Evolutionary conservation across 2,329 filamentous ascomycete species (phyloP), one percentile per base, ranked within the genome.

Genomic region (Fusarium heterosporum): DNA sequence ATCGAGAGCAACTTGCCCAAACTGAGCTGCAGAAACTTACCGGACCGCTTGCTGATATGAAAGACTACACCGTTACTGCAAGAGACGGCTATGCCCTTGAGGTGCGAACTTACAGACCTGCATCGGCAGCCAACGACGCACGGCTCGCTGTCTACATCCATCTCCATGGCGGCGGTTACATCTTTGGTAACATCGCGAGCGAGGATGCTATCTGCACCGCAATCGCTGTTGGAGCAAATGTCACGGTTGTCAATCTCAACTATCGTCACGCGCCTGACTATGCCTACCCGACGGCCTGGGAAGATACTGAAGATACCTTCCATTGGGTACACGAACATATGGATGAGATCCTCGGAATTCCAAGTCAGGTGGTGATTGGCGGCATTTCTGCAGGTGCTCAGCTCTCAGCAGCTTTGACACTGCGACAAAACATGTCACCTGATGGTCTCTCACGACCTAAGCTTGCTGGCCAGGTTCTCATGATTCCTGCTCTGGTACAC

Each of bases 251-350:
- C 2, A 85, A 86, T 40, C 76, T 88, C 13, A 85, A 87, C 64
- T 89, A 89, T 70, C 82, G 87, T 0, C 86, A 89, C 67, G 86
- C 85, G 0, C 86, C 86, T 0, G 82, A 88, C 50, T 75, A 81
- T 62, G 67, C 59, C 0, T 88, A 84, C 56, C 87, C 87, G 0
- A 83, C 79, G 0, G 79, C 82, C 0, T 87, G 82, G 81, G 61
- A 83, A 41, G 87, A 89, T 45, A 73, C 78, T 0, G 81, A 85
- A 57, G 87, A 88, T 43, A 80, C 82, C 0, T 84, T 87, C 30
- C 75, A 80, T 17, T 89, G 86, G 87, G 71, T 85, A 0, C 81
- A 86, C 48, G 66, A 71, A 0, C 59, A 72, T 3, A 70, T 71
- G 2, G 60, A 58, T 0, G 58, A 49, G 1, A 36, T 73, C 0